A percentile compares a stretch with the other conserved stretches of the same genome.
Conservation (phyloP, 2,329 filamentous ascomycete species). For the Monilinia vaccinii-corymbosi region DNA sequence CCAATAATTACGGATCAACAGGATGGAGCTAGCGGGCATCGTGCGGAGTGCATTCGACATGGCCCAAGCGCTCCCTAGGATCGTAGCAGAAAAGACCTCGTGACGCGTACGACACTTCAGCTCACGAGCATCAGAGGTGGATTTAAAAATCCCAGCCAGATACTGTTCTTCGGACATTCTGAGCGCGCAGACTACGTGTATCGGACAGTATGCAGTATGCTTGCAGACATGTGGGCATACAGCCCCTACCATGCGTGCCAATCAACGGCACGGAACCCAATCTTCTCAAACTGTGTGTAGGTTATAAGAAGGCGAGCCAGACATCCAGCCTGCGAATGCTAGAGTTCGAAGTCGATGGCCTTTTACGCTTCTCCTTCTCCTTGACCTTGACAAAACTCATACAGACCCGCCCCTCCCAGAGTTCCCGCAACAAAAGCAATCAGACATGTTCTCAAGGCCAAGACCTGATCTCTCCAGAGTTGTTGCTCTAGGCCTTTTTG, state of each 20-base stretch:
- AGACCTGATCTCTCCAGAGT: constrained; percentile 21
- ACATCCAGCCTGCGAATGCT: not conserved
- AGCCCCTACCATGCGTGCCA: not conserved
- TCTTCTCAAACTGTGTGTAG: not conserved
- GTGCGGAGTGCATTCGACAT: not conserved
- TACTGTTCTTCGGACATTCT: not conserved
- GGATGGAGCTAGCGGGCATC: not conserved
- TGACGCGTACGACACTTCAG: not conserved
- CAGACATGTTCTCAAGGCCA: constrained; percentile 28
- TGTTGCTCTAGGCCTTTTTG: constrained; percentile 29
- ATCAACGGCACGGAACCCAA: not conserved
- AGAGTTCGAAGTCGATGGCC: not conserved
- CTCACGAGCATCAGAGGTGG: not conserved
- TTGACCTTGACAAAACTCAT: not conserved
- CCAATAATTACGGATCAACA: not conserved
- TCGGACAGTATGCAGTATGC: too few relatives aligned
- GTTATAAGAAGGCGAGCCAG: not conserved
- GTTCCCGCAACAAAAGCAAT: constrained; percentile 13
- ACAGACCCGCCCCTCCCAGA: not conserved
- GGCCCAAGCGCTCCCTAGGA: not conserved
- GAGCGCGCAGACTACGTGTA: not conserved
- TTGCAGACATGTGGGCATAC: not conserved
- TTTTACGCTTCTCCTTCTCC: not conserved
- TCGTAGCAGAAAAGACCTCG: not conserved
- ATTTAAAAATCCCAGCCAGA: not conserved